Evolutionary conservation across 31 red algal genomes (phyloP).

Genomic region (Bonnemaisonia californica): DNA sequence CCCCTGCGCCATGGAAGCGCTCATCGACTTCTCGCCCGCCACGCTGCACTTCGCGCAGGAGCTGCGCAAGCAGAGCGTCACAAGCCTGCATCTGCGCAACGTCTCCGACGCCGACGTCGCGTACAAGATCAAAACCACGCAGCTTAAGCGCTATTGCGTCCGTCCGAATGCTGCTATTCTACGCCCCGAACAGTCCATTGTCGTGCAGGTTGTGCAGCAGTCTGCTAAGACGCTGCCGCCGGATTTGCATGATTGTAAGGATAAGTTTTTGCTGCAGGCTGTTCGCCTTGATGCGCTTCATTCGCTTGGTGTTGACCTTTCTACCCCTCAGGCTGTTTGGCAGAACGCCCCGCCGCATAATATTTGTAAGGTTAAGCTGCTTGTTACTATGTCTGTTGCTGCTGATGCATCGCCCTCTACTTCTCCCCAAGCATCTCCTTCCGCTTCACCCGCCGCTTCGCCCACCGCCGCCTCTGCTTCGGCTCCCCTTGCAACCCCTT

Average conservation of each 20-base stretch:
- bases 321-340: not conserved
- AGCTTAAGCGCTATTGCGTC: constrained; percentile 82
- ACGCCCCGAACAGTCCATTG: constrained; percentile 25
- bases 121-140: constrained; percentile 86
- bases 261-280: constrained; percentile 40
- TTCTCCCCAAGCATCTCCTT: too few species aligned
- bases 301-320: not conserved
- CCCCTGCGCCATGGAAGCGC: constrained; percentile 22
- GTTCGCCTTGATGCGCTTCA: not conserved
- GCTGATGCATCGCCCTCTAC: too few species aligned
- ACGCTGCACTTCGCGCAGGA: constrained; percentile 16
- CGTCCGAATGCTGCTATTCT: constrained; percentile 73
- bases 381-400: too few species aligned
- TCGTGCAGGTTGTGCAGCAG: constrained; percentile 40
- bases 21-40: constrained; percentile 22
- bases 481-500: too few species aligned
- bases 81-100: constrained; percentile 19
- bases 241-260: constrained; percentile 24
- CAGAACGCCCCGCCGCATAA: not conserved
- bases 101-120: constrained; percentile 6
- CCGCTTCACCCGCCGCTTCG: too few species aligned
- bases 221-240: constrained; percentile 23
- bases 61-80: constrained; percentile 19
- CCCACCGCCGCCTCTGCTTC: too few species aligned
- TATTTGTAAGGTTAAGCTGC: not conserved